Evolutionary conservation across 306 rosid genomes (phyloP).

Genomic region (Medicago lupulina): DNA sequence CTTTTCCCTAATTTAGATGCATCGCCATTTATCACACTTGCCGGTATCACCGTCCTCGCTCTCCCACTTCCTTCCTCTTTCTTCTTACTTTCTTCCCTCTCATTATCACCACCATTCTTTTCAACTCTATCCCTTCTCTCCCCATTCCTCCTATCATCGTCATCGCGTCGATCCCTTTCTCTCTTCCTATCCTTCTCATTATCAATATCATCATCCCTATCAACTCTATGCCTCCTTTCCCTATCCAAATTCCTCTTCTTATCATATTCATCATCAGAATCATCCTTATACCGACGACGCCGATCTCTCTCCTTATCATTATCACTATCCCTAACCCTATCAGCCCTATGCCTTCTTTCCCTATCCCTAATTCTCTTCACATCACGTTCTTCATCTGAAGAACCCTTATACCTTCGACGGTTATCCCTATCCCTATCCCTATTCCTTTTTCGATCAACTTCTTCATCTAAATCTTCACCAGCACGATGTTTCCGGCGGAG

Average conservation of each 20-base stretch:
- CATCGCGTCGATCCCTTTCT: conserved; percentile 10
- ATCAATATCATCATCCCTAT: background rate
- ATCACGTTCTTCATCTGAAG: conserved; percentile 1
- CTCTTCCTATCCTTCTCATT: conserved; percentile 15
- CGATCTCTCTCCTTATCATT: background rate
- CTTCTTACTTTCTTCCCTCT: conserved; percentile 36
- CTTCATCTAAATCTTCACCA: background rate
- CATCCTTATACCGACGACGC: background rate
- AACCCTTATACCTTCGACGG: background rate
- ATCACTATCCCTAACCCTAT: background rate
- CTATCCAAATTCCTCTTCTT: conserved; percentile 1
- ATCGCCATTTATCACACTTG: conserved; percentile 55
- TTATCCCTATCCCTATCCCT: background rate
- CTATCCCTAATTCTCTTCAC: background rate
- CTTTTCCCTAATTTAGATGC: conserved; percentile 69
- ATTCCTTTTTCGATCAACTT: background rate
- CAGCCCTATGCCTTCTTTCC: background rate
- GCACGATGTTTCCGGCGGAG: background rate
- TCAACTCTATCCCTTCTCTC: conserved; percentile 38
- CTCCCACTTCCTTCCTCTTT: conserved; percentile 53
- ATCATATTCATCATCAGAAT: background rate
- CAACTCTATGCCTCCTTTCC: conserved; percentile 25
- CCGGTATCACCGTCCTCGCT: conserved; percentile 36
- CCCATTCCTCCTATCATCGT: conserved; percentile 13
- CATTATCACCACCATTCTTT: conserved; percentile 34